Evolutionary conservation across 495 filamentous ascomycete species (phyloP).

Genomic region (Lineolata rhizophorae): DNA sequence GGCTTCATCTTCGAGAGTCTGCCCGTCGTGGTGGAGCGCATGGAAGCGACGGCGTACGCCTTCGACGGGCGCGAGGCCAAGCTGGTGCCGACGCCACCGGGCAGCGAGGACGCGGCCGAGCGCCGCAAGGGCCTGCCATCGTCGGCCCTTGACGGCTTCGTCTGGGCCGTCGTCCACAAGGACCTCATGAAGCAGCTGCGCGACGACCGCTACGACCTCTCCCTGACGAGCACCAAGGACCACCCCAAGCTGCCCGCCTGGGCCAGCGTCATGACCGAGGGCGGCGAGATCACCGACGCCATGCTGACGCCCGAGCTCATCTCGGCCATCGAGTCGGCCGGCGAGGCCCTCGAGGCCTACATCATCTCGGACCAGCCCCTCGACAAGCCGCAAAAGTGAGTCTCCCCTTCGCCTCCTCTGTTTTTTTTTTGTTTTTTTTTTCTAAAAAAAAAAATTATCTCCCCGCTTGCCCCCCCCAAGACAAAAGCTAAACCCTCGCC

Average conservation of each 20-base stretch:
- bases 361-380: slow-evolving; percentile 79
- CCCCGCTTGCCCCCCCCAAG: too few species aligned
- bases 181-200: slow-evolving; percentile 73
- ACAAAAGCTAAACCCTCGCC: too few species aligned
- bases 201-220: slow-evolving; percentile 85
- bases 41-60: slow-evolving; percentile 55
- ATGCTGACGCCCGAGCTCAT: slow-evolving; percentile 68
- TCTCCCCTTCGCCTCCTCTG: slow-evolving; percentile 1
- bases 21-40: slow-evolving; percentile 37
- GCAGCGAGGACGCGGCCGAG: slow-evolving; percentile 26
- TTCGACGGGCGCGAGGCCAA: slow-evolving; percentile 83
- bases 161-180: slow-evolving; percentile 93
- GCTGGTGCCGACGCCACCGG: slow-evolving; percentile 34
- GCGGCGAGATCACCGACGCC: slow-evolving; percentile 77
- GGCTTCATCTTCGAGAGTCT: slow-evolving; percentile 66
- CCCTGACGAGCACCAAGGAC: slow-evolving; percentile 79
- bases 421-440: neutral
- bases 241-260: slow-evolving; percentile 74
- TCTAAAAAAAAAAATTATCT: neutral
- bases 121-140: too few species aligned
- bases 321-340: slow-evolving; percentile 57
- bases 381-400: slow-evolving; percentile 75
- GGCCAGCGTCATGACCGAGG: slow-evolving; percentile 92
- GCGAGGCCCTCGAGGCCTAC: slow-evolving; percentile 65
- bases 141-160: slow-evolving; percentile 71